phyloP scores from a whole-genome alignment of 2,329 filamentous ascomycete species.

The Hypoxylon sp. region DNA sequence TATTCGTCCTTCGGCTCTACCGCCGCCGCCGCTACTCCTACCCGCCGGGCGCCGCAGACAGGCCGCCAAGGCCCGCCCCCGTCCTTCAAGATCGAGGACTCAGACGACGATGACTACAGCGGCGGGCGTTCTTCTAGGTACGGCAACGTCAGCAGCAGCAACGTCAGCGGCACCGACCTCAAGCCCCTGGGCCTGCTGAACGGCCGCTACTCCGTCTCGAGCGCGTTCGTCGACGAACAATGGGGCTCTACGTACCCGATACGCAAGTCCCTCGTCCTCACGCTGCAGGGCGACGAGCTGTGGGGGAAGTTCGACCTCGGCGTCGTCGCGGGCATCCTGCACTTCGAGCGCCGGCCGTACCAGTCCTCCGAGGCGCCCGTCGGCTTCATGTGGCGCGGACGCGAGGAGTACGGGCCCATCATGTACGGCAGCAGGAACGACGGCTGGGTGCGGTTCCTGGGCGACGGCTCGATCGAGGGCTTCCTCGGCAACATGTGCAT shows the following conservation, averaged over 20 bases:
- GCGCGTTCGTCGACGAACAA: conserved; percentile 41
- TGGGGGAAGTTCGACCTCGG: conserved; percentile 62
- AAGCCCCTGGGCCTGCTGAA: conserved; percentile 56
- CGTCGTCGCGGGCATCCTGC: conserved; percentile 57
- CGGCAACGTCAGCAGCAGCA: neutral
- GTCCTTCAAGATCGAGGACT: conserved; percentile 38
- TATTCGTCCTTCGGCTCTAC: conserved; percentile 7
- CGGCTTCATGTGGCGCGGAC: conserved; percentile 54
- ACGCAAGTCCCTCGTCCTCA: conserved; percentile 50
- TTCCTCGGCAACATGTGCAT: conserved; percentile 46
- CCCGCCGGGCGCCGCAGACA: conserved; percentile 35
- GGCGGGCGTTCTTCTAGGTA: conserved; percentile 7
- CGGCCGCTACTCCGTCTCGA: conserved; percentile 57
- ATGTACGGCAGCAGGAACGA: conserved; percentile 44
- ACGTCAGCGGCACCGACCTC: conserved; percentile 22
- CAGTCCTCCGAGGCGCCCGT: conserved; percentile 47
- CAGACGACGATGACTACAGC: conserved; percentile 34
- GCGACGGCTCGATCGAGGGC: conserved; percentile 53
- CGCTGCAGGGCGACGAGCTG: conserved; percentile 54
- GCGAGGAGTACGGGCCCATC: conserved; percentile 48
- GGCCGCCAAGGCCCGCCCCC: conserved; percentile 43
- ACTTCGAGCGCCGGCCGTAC: conserved; percentile 53
- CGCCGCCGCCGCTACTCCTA: conserved; percentile 15
- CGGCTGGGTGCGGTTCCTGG: conserved; percentile 54
- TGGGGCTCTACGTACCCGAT: conserved; percentile 49